Evolutionary conservation across 2,329 filamentous ascomycete genomes (phyloP).

Genomic region (Calonectria ilicicola): DNA sequence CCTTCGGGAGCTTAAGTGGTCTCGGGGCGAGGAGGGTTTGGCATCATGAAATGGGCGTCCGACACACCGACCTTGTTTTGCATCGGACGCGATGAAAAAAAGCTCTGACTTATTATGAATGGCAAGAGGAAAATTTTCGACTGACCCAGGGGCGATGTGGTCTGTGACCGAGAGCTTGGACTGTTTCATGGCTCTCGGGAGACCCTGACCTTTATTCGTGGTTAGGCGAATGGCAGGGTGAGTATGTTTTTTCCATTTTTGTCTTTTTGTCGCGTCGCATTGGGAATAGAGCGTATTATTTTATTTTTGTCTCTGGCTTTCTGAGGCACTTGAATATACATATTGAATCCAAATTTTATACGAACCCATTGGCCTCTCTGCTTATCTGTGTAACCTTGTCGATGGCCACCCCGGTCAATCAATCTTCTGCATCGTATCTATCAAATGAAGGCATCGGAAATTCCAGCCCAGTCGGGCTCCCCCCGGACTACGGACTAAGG

Average conservation of each 20-base stretch:
- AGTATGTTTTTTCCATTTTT: background rate
- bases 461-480: background rate
- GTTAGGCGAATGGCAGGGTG: background rate
- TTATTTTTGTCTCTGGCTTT: background rate
- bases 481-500: background rate
- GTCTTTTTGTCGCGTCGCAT: background rate
- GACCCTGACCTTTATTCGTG: background rate
- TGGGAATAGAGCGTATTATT: background rate
- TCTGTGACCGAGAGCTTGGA: slow-evolving; percentile 4
- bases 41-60: slow-evolving; percentile 98
- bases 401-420: background rate
- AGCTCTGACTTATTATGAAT: slow-evolving; percentile 84
- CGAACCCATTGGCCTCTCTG: background rate
- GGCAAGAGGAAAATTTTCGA: slow-evolving; percentile 39
- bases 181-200: background rate
- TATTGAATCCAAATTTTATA: background rate
- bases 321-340: background rate
- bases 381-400: background rate
- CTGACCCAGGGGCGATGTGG: background rate
- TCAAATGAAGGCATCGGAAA: slow-evolving; percentile 6
- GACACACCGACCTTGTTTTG: slow-evolving; percentile 98
- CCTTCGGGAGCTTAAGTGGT: slow-evolving; percentile 88
- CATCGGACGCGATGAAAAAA: slow-evolving; percentile 95
- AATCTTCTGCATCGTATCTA: background rate
- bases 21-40: slow-evolving; percentile 71